A percentile compares a stretch with the other conserved stretches of the same genome.
phyloP scores from a whole-genome alignment of 2,329 filamentous ascomycete genomes.

The Ophiostoma triangulosporum region DNA sequence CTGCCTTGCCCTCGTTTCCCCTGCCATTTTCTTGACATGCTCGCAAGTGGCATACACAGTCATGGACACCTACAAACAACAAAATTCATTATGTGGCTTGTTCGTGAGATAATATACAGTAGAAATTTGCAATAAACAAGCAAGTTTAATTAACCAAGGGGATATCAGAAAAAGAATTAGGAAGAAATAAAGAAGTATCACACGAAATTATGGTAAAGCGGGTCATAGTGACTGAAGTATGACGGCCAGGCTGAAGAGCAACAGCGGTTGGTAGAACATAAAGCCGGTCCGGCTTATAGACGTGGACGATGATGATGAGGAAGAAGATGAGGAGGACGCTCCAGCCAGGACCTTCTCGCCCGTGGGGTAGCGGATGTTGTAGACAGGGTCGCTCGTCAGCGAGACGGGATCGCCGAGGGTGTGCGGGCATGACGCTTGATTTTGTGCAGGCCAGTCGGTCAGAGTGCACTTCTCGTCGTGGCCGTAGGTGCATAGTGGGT shows the following conservation, averaged over 20 bases:
- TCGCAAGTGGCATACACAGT: no score
- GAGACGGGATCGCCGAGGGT: constrained; percentile 24
- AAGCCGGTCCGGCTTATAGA: neutral
- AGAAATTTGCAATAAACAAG: neutral
- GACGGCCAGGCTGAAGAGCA: neutral
- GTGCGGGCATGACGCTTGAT: constrained; percentile 32
- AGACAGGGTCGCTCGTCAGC: constrained; percentile 28
- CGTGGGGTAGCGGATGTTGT: constrained; percentile 33
- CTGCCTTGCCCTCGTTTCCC: no score
- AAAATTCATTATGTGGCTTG: no score
- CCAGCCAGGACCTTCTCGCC: constrained; percentile 28
- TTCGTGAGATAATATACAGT: neutral
- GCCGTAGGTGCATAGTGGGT: constrained; percentile 32
- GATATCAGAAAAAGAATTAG: constrained; percentile 7
- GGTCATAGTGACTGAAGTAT: neutral
- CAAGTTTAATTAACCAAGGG: neutral
- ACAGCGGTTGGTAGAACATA: neutral
- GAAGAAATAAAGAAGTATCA: neutral
- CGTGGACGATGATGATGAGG: neutral
- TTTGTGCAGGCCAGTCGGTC: constrained; percentile 28
- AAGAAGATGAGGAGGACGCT: neutral
- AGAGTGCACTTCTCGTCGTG: constrained; percentile 32
- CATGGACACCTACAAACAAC: no score
- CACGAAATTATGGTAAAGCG: neutral
- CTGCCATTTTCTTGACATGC: no score